Evolutionary conservation across 495 filamentous ascomycete genomes (phyloP), one percentile per base, ranked within the genome.

Genomic region (Aspergillus saccharolyticus): DNA sequence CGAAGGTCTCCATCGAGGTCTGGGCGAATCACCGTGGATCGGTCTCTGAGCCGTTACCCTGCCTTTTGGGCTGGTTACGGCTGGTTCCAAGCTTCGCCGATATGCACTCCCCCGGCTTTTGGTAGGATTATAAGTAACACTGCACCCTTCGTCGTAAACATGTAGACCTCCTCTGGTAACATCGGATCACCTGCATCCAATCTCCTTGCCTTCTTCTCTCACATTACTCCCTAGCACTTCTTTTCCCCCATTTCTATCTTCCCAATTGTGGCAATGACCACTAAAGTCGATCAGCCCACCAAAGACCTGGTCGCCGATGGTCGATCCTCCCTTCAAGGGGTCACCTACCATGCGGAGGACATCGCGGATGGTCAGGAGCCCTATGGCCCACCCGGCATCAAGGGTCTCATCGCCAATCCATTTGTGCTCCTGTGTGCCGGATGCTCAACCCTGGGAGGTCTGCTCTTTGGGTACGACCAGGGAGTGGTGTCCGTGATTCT

Each of bases 401-500:
- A 51, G 14, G 80, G 81, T 21, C 59, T 84, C n/a, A 70, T 77
- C 20, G 66, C 67, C 15, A 80, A 75, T 57, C 72, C 69, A 4
- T 84, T 80, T 59, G 80, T 83, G 33, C 60, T 78, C 15, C 56
- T 80, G 19, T 82, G 79, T 58, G 82, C 82, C 1, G 73, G 74
- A 1, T 81, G 82, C 61, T 74, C 80, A 6, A 78, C 82, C 0
- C 65, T 84, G 0, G 82, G 82, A 49, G 82, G 82, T 44, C 62
- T 83, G 47, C 61, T 82, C 9, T 84, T 84, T 54, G 82, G 82
- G 16, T 84, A 84, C 62, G 82, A 85, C 53, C 78, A 80, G 54
- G 75, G 70, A 25, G 82, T 85, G 16, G 75, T 85, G 24, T 81
- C 78, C 2, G 73, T 85, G 1, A 81, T 79, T 19, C 65, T 84